Evolutionary conservation across 2,329 filamentous ascomycete species (phyloP), one percentile per base, ranked within the genome.

Genomic region (Periglandula ipomoeae): DNA sequence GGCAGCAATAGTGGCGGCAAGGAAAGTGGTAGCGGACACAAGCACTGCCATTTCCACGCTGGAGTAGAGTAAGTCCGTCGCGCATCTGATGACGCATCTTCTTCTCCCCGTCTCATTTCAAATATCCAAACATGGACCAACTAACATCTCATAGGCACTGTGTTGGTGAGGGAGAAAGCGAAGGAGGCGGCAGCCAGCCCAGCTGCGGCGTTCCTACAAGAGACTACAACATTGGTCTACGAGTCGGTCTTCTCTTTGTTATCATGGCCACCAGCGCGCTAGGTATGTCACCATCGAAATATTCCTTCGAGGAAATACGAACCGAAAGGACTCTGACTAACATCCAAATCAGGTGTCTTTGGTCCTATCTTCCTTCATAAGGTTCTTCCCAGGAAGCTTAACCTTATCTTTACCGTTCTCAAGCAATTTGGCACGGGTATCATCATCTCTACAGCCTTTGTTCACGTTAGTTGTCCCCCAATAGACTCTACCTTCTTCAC

Each of bases 351-450:
- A 70, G 70, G 72, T 46, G 84, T 87, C 15, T 86, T 84, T 58
- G 68, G 70, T 0, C 86, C 86, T 0, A 82, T 89, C 40, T 57
- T 87, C 19, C 67, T 86, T 20, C 71, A 74, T 3, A 74, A 73
- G 11, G 72, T 82, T 48, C 73, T 82, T 43, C 74, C 77, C 4
- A 63, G 70, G 27, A 75, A 71, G 47, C 58, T 70, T 11, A 64
- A 68, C 46, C 50, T 76, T 5, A 57, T 78, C 10, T 81, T 87
- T 56, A 76, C 79, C 4, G 61, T 84, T 4, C 68, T 89, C 49
- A 86, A 87, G 65, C 85, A 85, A 56, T 87, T 87, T 55, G 84
- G 84, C 3, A 87, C 84, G 0, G 84, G 84, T 11, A 78, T 87
- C 54, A 81, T 88, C 61, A 76, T 87, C 37, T 79, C 84, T 0